Conservation (phyloP, 768 basidiomycete species). For the Rhodotorula toruloides region DNA sequence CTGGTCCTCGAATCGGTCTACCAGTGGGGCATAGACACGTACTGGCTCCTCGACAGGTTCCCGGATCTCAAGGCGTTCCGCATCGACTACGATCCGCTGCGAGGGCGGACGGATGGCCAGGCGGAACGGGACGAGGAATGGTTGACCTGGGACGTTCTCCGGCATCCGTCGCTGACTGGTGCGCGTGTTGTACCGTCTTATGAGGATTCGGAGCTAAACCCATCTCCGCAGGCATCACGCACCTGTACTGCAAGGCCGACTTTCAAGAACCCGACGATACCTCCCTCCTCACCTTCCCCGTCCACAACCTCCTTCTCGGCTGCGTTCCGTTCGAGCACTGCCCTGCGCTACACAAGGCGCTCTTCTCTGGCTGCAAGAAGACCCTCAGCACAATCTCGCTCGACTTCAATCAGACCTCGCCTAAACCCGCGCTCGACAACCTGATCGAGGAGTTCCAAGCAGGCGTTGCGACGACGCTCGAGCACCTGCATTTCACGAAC, state of each 20-base stretch:
- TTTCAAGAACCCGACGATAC: constrained; percentile 19
- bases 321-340: constrained; percentile 14
- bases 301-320: constrained; percentile 21
- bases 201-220: no score
- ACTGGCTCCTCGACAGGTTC: constrained; percentile 32
- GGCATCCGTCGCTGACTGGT: constrained; percentile 24
- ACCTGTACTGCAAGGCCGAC: constrained; percentile 23
- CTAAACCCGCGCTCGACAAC: constrained; percentile 18
- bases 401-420: constrained; percentile 5
- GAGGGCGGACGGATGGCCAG: constrained; percentile 16
- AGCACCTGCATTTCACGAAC: constrained; percentile 28
- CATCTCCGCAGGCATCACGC: constrained; percentile 26
- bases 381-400: constrained; percentile 24
- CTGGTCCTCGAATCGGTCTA: constrained; percentile 12
- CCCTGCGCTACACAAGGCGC: constrained; percentile 13
- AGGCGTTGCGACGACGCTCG: constrained; percentile 19
- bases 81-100: constrained; percentile 20
- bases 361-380: constrained; percentile 22
- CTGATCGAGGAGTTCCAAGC: constrained; percentile 29
- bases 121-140: constrained; percentile 31
- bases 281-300: constrained; percentile 9
- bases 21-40: constrained; percentile 22
- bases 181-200: no score
- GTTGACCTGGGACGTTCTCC: constrained; percentile 26
- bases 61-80: constrained; percentile 11